Evolutionary conservation across 352 stramenopile species (phyloP).

Genomic region (Phytophthora meadii): DNA sequence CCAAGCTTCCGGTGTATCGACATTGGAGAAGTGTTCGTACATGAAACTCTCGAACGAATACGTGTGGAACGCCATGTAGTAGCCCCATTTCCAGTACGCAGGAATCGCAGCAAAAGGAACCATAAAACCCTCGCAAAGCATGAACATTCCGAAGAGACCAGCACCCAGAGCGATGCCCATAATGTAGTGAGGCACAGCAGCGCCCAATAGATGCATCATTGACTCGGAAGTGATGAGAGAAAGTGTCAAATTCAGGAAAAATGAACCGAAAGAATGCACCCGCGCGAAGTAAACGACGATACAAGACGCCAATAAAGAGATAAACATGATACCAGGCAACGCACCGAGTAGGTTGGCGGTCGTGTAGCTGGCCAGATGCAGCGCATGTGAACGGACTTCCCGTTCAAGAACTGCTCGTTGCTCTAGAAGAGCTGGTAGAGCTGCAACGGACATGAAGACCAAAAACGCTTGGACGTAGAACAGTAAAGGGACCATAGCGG

Average conservation of each 20-base stretch:
- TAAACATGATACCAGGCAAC: slow-evolving; percentile 67
- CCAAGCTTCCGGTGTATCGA: slow-evolving; percentile 29
- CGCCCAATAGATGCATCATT: slow-evolving; percentile 78
- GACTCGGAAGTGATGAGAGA: slow-evolving; percentile 82
- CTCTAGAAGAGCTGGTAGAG: slow-evolving; percentile 86
- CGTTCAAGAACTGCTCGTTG: slow-evolving; percentile 86
- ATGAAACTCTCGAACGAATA: slow-evolving; percentile 89
- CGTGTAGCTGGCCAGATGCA: slow-evolving; percentile 81
- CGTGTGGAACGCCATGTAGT: slow-evolving; percentile 89
- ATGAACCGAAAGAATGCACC: slow-evolving; percentile 63
- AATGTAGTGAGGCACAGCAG: slow-evolving; percentile 85
- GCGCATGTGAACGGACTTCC: slow-evolving; percentile 62
- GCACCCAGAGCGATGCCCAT: slow-evolving; percentile 84
- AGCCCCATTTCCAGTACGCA: slow-evolving; percentile 79
- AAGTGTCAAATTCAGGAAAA: slow-evolving; percentile 75
- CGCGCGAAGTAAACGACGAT: slow-evolving; percentile 63
- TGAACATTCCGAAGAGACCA: slow-evolving; percentile 88
- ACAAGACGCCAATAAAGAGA: slow-evolving; percentile 61
- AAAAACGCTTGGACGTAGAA: slow-evolving; percentile 92
- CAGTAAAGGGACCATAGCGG: slow-evolving; percentile 64
- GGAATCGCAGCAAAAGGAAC: slow-evolving; percentile 68
- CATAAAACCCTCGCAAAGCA: slow-evolving; percentile 89
- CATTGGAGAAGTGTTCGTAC: slow-evolving; percentile 73
- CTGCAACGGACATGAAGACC: slow-evolving; percentile 92
- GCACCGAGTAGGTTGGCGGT: slow-evolving; percentile 73